A percentile compares a stretch with the other conserved stretches of the same genome.
Evolutionary conservation across 441 rosid species (phyloP).

Genomic region (Viola pubescens): DNA sequence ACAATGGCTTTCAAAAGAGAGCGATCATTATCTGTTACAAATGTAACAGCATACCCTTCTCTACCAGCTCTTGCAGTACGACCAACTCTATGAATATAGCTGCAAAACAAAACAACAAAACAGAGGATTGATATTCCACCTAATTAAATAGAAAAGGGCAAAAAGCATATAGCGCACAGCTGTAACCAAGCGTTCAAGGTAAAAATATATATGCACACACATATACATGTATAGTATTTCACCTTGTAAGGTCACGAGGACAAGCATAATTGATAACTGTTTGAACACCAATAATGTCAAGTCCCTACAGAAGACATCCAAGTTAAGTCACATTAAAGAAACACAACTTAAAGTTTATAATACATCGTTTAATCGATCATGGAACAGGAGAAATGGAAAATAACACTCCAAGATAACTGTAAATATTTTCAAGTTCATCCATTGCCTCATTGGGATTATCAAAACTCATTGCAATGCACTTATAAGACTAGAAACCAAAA

Average conservation of each 20-base stretch:
- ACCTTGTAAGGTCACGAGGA: constrained; percentile 96
- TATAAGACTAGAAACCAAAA: too few species aligned
- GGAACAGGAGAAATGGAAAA: too few species aligned
- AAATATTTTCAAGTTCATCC: too few species aligned
- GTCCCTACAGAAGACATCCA: constrained; percentile 50
- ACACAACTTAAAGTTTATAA: neutral
- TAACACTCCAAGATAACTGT: too few species aligned
- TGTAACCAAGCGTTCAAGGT: too few species aligned
- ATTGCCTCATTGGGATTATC: too few species aligned
- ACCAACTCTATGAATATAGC: constrained; percentile 95
- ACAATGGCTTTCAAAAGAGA: constrained; percentile 93
- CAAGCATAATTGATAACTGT: constrained; percentile 95
- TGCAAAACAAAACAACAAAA: constrained; percentile 27
- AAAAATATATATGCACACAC: too few species aligned
- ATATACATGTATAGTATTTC: neutral
- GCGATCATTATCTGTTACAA: constrained; percentile 86
- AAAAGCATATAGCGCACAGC: too few species aligned
- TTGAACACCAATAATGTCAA: constrained; percentile 95
- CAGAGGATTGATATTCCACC: neutral
- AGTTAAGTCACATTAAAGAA: constrained; percentile 12
- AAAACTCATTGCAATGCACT: too few species aligned
- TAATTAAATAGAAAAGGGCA: too few species aligned
- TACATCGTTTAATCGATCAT: too few species aligned
- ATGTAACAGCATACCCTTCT: constrained; percentile 96
- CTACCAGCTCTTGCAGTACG: constrained; percentile 98